Conservation (phyloP, 1,284 basidiomycete species). For the Hymenochaete sp. region DNA sequence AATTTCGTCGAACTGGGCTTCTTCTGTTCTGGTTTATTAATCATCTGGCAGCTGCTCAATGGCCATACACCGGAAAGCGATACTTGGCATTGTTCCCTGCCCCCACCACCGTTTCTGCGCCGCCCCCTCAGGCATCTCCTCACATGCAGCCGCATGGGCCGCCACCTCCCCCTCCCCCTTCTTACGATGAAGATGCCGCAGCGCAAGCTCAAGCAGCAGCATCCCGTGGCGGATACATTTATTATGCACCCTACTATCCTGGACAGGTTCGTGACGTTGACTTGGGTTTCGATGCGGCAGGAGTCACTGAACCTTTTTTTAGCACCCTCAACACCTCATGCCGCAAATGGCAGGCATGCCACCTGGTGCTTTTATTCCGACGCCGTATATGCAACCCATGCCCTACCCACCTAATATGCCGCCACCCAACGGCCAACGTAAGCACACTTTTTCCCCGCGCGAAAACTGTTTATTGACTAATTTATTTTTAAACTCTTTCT, state of each 20-base stretch:
- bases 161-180: conserved; percentile 56
- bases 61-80: conserved; percentile 86
- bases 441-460: conserved; percentile 13
- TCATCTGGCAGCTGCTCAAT: conserved; percentile 49
- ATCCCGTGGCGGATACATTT: conserved; percentile 38
- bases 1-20: neutral
- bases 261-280: conserved; percentile 40
- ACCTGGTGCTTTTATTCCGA: conserved; percentile 65
- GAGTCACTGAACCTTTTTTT: conserved; percentile 10
- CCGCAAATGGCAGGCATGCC: conserved; percentile 70
- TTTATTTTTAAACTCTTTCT: neutral
- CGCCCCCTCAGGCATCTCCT: conserved; percentile 47
- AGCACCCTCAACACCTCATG: conserved; percentile 56
- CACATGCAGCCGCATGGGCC: conserved; percentile 60
- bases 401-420: conserved; percentile 70
- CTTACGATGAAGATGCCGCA: conserved; percentile 65
- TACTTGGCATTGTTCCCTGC: conserved; percentile 71
- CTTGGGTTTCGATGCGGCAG: conserved; percentile 1
- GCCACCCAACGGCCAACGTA: conserved; percentile 52
- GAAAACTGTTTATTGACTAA: neutral
- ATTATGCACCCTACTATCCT: conserved; percentile 69
- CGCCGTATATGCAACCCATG: conserved; percentile 75
- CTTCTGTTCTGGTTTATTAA: neutral
- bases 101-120: conserved; percentile 36
- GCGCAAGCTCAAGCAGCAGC: conserved; percentile 39